Percentiles rank a stretch among this genome's conserved stretches.
Conservation (phyloP, 2,329 filamentous ascomycete genomes). For the Aspergillus carbonarius region DNA sequence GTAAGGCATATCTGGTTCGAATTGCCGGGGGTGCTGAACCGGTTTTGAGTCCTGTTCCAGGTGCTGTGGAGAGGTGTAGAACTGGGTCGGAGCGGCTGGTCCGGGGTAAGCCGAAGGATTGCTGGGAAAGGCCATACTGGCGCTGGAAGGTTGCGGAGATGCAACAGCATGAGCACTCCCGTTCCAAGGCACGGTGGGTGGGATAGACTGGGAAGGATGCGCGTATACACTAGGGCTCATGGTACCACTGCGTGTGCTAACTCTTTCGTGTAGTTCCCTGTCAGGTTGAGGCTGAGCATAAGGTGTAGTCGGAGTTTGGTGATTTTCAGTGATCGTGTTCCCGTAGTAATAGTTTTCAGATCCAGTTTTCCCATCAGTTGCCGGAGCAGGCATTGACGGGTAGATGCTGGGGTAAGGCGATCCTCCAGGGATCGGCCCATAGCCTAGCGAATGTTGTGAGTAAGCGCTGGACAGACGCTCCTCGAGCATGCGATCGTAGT, state of each 20-base stretch:
- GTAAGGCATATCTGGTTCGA: conserved; percentile 19
- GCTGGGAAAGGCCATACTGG: conserved; percentile 15
- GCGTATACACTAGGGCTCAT: conserved; percentile 24
- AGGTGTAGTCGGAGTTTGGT: conserved; percentile 51
- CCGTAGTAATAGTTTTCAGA: conserved; percentile 82
- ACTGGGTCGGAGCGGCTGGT: conserved; percentile 17
- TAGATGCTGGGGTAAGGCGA: conserved; percentile 63
- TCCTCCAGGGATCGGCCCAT: conserved; percentile 48
- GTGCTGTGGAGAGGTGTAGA: conserved; percentile 18
- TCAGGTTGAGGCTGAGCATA: conserved; percentile 48
- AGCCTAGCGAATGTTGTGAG: conserved; percentile 72
- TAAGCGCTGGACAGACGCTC: conserved; percentile 92
- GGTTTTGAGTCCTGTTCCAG: conserved; percentile 16
- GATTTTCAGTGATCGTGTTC: conserved; percentile 54
- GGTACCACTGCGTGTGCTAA: conserved; percentile 10
- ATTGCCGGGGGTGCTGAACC: conserved; percentile 21
- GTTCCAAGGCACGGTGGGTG: conserved; percentile 23
- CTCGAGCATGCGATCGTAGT: conserved; percentile 97
- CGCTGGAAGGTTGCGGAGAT: conserved; percentile 21
- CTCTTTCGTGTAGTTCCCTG: conserved; percentile 13
- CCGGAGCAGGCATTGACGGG: conserved; percentile 63
- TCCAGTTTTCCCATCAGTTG: conserved; percentile 50
- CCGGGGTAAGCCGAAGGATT: conserved; percentile 18
- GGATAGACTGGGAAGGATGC: conserved; percentile 15
- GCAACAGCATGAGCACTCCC: conserved; percentile 18